A percentile compares a stretch with the other conserved stretches of the same genome.
Evolutionary conservation across 345 rosid species (phyloP).

Genomic region (Gossypioides kirkii): DNA sequence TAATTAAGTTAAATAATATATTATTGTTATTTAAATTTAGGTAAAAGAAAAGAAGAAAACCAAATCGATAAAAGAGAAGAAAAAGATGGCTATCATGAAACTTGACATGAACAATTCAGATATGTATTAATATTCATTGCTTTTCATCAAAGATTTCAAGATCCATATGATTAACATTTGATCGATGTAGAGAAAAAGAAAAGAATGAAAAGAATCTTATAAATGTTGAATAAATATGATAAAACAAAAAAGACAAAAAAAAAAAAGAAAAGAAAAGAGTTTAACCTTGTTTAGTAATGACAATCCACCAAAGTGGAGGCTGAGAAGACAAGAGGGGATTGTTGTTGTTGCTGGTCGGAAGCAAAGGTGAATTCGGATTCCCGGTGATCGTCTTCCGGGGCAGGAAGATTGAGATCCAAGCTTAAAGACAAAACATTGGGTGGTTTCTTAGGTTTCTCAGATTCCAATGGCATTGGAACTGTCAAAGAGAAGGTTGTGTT

Average conservation of each 20-base stretch:
- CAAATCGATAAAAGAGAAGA: background rate
- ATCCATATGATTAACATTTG: background rate
- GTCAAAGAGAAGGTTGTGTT: constrained; percentile 40
- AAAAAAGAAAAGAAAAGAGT: background rate
- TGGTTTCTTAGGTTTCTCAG: constrained; percentile 34
- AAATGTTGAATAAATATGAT: background rate
- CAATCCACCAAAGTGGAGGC: constrained; percentile 90
- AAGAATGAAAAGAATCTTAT: constrained; percentile 19
- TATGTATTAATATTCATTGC: background rate
- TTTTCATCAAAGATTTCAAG: constrained; percentile 5
- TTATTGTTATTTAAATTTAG: too few relatives aligned
- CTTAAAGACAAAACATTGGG: constrained; percentile 58
- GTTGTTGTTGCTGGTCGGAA: constrained; percentile 38
- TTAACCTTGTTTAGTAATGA: constrained; percentile 54
- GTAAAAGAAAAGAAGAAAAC: constrained; percentile 3
- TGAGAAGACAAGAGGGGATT: constrained; percentile 56
- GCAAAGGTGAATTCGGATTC: constrained; percentile 43
- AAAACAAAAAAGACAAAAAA: background rate
- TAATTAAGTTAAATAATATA: too few relatives aligned
- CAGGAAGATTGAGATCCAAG: constrained; percentile 96
- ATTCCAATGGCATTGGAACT: constrained; percentile 32
- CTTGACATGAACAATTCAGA: constrained; percentile 20
- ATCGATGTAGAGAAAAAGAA: constrained; percentile 3
- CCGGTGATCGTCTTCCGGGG: constrained; percentile 67
- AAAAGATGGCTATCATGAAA: constrained; percentile 26